Evolutionary conservation across 768 basidiomycete genomes (phyloP).

Genomic region (Butyriboletus loyo): DNA sequence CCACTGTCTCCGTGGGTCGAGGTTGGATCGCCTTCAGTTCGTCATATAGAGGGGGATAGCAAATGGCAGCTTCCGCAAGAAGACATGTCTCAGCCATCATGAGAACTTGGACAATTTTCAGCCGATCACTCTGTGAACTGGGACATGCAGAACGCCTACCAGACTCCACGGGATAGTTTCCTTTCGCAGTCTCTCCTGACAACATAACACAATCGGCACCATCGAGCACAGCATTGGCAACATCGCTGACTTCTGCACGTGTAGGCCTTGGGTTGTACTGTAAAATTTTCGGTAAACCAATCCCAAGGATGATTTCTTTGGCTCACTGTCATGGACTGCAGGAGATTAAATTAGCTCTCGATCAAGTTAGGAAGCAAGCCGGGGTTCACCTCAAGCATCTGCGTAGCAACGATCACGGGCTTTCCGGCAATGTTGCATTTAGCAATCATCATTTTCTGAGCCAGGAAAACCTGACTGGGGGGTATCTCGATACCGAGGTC

Average conservation of each 20-base stretch:
- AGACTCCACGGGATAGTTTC: slow-evolving; percentile 92
- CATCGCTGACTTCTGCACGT: slow-evolving; percentile 98
- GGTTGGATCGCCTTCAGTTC: slow-evolving; percentile 76
- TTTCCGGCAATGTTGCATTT: slow-evolving; percentile 99
- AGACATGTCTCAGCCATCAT: slow-evolving; percentile 99
- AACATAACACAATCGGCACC: slow-evolving; percentile 99
- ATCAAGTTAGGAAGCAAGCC: neutral
- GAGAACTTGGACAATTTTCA: slow-evolving; percentile 53
- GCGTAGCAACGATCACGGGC: slow-evolving; percentile 97
- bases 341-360: slow-evolving; percentile 9
- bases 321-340: slow-evolving; percentile 89
- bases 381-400: slow-evolving; percentile 88
- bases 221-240: slow-evolving; percentile 98
- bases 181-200: slow-evolving; percentile 99
- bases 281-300: slow-evolving; percentile 8
- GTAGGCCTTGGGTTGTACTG: slow-evolving; percentile 98
- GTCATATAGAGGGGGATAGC: slow-evolving; percentile 92
- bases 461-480: slow-evolving; percentile 98
- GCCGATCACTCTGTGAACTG: neutral
- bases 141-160: slow-evolving; percentile 45
- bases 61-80: slow-evolving; percentile 93
- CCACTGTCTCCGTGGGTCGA: slow-evolving; percentile 89
- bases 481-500: slow-evolving; percentile 99
- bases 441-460: slow-evolving; percentile 99
- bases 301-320: neutral